These are phyloP conservation scores for Pouteria glomerata DNA, from an alignment of 148 eudicot genomes.

Conservation along the genomic window DNA sequence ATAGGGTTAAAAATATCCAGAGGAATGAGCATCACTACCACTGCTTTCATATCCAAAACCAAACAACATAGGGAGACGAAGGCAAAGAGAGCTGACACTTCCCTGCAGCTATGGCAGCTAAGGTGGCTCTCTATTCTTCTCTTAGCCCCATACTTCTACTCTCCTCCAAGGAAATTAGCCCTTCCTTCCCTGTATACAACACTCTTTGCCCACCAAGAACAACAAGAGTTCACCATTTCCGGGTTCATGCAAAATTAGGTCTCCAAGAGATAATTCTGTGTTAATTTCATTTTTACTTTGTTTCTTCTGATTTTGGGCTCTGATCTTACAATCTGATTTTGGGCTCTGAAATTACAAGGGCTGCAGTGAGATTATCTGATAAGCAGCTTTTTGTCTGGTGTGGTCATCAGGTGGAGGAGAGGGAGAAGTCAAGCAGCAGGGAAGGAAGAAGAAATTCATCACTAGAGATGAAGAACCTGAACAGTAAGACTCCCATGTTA, in stretches of 20 bases:
- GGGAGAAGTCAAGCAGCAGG: constrained; percentile 59
- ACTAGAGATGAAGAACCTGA: constrained; percentile 92
- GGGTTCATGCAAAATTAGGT: constrained; percentile 63
- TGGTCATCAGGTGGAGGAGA: constrained; percentile 59
- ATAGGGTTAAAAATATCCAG: constrained; percentile 8
- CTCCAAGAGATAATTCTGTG: background rate
- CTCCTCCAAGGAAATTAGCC: constrained; percentile 21
- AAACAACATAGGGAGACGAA: background rate
- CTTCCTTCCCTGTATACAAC: constrained; percentile 21
- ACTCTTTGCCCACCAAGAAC: constrained; percentile 19
- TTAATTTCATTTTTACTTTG: background rate
- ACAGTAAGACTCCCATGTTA: constrained; percentile 48
- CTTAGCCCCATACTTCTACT: constrained; percentile 27
- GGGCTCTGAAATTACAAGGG: too few species aligned
- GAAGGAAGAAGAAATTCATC: constrained; percentile 78
- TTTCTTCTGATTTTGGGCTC: background rate
- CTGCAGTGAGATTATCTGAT: background rate
- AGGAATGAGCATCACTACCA: constrained; percentile 9
- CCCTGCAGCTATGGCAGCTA: constrained; percentile 48
- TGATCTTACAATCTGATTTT: too few species aligned
- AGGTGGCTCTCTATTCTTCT: constrained; percentile 39
- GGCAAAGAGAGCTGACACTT: background rate
- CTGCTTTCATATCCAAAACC: constrained; percentile 24
- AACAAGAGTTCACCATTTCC: constrained; percentile 23
- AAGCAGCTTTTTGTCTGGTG: constrained; percentile 3